Evolutionary conservation across 164 flowering plant genomes (phyloP).

Genomic region (Cinnamomum micranthum): DNA sequence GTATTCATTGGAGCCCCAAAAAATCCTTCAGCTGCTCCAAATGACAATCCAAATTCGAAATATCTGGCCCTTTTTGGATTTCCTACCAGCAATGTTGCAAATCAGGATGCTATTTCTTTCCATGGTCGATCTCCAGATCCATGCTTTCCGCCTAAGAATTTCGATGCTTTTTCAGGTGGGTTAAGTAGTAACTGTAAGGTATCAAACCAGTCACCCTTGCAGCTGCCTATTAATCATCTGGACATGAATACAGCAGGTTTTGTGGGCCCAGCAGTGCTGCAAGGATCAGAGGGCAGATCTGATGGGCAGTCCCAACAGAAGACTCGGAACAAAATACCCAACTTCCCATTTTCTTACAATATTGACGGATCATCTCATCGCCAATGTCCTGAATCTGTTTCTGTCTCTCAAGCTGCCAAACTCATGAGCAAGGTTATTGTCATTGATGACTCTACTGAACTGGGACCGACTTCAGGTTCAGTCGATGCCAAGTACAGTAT

Average conservation of each 20-base stretch:
- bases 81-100: slow-evolving; percentile 17
- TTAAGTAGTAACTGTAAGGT: slow-evolving; percentile 13
- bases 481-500: slow-evolving; percentile 1
- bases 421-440: slow-evolving; percentile 44
- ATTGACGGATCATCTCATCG: slow-evolving; percentile 16
- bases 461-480: slow-evolving; percentile 19
- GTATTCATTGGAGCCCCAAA: slow-evolving; percentile 18
- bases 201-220: slow-evolving; percentile 12
- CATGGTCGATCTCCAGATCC: slow-evolving; percentile 17
- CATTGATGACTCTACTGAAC: slow-evolving; percentile 52
- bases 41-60: slow-evolving; percentile 18
- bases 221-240: slow-evolving; percentile 9
- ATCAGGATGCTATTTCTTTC: slow-evolving; percentile 17
- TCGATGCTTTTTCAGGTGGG: slow-evolving; percentile 19
- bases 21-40: slow-evolving; percentile 13
- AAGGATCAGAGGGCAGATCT: slow-evolving; percentile 13
- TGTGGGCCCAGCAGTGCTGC: slow-evolving; percentile 15
- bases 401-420: slow-evolving; percentile 12
- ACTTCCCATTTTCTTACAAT: slow-evolving; percentile 13
- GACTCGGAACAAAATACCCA: background rate
- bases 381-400: slow-evolving; percentile 14
- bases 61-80: slow-evolving; percentile 19
- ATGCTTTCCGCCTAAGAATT: slow-evolving; percentile 15
- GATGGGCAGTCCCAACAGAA: slow-evolving; percentile 12
- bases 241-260: background rate